Conservation (phyloP, 1,284 basidiomycete species). For the Cryptococcus hybrid region DNA sequence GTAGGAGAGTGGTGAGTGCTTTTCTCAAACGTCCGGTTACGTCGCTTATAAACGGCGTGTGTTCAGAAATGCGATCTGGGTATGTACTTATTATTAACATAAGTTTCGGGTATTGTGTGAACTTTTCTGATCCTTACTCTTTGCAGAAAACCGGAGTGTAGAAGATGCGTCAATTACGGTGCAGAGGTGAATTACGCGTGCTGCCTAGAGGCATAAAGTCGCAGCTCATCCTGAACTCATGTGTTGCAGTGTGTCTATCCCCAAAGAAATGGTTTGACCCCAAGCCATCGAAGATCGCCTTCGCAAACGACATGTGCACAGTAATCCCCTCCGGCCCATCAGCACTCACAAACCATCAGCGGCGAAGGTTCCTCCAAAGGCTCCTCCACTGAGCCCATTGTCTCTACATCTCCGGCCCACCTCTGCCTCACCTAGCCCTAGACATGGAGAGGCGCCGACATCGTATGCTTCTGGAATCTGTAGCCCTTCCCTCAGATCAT, state of each 20-base stretch:
- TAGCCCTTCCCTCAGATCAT: not conserved
- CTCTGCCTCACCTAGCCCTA: not conserved
- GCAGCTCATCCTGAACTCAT: not conserved
- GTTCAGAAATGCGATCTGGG: constrained; percentile 32
- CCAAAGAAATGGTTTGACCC: constrained; percentile 33
- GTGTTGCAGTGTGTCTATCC: constrained; percentile 34
- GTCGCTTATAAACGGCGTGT: too few species aligned
- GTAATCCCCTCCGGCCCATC: constrained; percentile 2
- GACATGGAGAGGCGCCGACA: not conserved
- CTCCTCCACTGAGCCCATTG: not conserved
- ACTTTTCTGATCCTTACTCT: not conserved
- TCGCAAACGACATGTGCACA: constrained; percentile 17
- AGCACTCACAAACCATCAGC: not conserved
- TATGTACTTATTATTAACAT: constrained; percentile 8
- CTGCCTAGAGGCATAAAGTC: too few species aligned
- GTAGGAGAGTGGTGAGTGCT: constrained; percentile 19
- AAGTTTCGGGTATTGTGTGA: not conserved
- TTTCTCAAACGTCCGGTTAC: too few species aligned
- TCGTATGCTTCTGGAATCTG: not conserved
- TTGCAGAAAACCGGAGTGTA: constrained; percentile 23
- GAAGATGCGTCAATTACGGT: constrained; percentile 24
- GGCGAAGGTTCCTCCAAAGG: not conserved
- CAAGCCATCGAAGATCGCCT: constrained; percentile 23
- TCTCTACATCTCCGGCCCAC: not conserved
- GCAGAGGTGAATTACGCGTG: constrained; percentile 17